These are phyloP conservation scores for Hansfordia pulvinata DNA, from an alignment of 2,329 filamentous ascomycete species.

Conservation along the genomic window DNA sequence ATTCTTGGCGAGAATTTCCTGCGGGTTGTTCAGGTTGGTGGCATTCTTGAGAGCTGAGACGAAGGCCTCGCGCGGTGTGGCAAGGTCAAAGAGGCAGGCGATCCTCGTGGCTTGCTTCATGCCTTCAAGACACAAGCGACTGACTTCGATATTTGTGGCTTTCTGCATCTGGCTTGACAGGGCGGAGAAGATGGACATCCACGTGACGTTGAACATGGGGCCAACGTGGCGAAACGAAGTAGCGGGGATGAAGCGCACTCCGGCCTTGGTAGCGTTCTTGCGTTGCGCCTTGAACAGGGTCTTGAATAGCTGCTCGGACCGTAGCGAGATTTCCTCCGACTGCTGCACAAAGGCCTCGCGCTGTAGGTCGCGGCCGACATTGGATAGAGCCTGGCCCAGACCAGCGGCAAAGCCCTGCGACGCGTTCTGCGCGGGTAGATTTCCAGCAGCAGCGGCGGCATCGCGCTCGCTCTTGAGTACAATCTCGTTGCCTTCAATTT, in stretches of 20 bases:
- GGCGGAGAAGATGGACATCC: conserved; percentile 98
- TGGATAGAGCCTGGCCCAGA: conserved; percentile 80
- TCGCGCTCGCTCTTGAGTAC: conserved; percentile 87
- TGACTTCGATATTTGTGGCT: conserved; percentile 81
- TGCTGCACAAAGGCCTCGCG: conserved; percentile 89
- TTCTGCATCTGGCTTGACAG: conserved; percentile 90
- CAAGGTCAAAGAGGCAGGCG: conserved; percentile 82
- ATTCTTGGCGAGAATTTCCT: conserved; percentile 92
- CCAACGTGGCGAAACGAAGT: conserved; percentile 91
- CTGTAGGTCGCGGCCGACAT: conserved; percentile 81
- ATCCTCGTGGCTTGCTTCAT: conserved; percentile 91
- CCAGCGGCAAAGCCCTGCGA: conserved; percentile 62
- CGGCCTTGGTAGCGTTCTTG: conserved; percentile 56
- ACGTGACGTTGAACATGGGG: conserved; percentile 96
- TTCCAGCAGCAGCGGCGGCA: conserved; percentile 68
- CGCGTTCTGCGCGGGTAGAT: conserved; percentile 36
- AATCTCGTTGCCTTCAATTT: conserved; percentile 85
- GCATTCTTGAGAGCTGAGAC: conserved; percentile 86
- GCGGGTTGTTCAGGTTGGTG: conserved; percentile 89
- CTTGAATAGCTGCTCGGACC: conserved; percentile 78
- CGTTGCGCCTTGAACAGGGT: conserved; percentile 83
- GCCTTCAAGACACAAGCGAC: conserved; percentile 85
- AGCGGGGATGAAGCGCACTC: conserved; percentile 74
- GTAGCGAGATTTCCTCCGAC: conserved; percentile 74
- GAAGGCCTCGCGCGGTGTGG: conserved; percentile 89